phyloP scores from a whole-genome alignment of 2,329 filamentous ascomycete species.

The Exophiala oligosperma region DNA sequence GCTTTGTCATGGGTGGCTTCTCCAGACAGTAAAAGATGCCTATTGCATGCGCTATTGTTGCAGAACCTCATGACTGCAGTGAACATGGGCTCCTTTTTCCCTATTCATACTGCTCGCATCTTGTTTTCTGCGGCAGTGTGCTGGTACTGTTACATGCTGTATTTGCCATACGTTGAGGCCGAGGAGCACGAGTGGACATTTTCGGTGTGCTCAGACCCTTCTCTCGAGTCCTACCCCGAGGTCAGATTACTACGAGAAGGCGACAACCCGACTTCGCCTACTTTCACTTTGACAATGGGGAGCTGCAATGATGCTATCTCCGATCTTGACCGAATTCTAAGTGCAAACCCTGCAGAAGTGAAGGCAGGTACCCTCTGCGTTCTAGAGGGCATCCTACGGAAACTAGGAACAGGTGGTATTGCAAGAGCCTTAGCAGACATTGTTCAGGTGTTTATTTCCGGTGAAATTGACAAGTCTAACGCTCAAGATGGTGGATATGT shows the following conservation, averaged over 20 bases:
- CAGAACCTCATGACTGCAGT: slow-evolving; percentile 8
- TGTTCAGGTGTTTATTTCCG: slow-evolving; percentile 15
- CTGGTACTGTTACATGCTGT: slow-evolving; percentile 16
- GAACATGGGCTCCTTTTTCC: slow-evolving; percentile 7
- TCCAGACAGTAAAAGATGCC: slow-evolving; percentile 10
- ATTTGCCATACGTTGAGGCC: slow-evolving; percentile 3
- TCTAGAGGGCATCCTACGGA: slow-evolving; percentile 10
- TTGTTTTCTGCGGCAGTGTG: slow-evolving; percentile 15
- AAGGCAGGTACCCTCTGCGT: slow-evolving; percentile 17
- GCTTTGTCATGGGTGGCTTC: slow-evolving; percentile 11
- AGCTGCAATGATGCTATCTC: slow-evolving; percentile 5
- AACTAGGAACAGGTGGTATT: slow-evolving; percentile 14
- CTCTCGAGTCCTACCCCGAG: slow-evolving; percentile 7
- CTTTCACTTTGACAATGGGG: not conserved
- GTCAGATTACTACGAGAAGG: slow-evolving; percentile 6
- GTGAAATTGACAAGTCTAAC: not conserved
- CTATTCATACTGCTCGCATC: slow-evolving; percentile 12
- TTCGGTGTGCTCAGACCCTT: not conserved
- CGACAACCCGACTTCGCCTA: too few relatives aligned
- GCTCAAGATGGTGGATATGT: too few relatives aligned
- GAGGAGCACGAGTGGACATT: not conserved
- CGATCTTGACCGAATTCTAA: slow-evolving; percentile 7
- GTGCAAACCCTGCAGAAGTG: slow-evolving; percentile 13
- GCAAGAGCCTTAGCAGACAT: slow-evolving; percentile 16
- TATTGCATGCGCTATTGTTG: slow-evolving; percentile 12